Evolutionary conservation across 805 yeast species (phyloP).

Genomic region (Jamesozyma jinghongensis): DNA sequence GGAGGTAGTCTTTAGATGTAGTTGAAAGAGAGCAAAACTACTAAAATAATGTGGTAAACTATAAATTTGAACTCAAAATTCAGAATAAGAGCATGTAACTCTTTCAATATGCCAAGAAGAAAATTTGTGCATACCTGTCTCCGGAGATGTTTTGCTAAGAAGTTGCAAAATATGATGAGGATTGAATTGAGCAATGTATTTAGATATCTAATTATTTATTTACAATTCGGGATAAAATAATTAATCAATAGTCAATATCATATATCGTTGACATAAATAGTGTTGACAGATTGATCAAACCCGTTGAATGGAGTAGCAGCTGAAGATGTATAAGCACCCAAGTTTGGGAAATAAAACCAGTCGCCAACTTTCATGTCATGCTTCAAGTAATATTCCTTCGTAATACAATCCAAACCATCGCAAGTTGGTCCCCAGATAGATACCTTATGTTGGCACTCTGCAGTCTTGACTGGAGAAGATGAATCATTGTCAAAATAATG

Average conservation of each 20-base stretch:
- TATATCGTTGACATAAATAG: slow-evolving; percentile 48
- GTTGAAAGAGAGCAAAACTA: too few relatives aligned
- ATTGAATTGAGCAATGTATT: neutral
- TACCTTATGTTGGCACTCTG: slow-evolving; percentile 30
- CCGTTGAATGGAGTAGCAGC: slow-evolving; percentile 95
- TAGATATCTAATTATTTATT: neutral
- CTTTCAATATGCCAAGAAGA: too few relatives aligned
- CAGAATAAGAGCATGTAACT: too few relatives aligned
- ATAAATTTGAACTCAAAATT: too few relatives aligned
- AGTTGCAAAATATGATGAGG: neutral
- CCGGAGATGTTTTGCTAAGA: too few relatives aligned
- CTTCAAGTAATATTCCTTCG: slow-evolving; percentile 43
- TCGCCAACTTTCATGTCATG: slow-evolving; percentile 71
- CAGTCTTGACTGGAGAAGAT: slow-evolving; percentile 8
- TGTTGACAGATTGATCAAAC: slow-evolving; percentile 52
- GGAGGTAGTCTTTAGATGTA: too few relatives aligned
- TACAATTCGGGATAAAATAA: neutral
- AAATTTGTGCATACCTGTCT: too few relatives aligned
- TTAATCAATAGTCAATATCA: slow-evolving; percentile 14
- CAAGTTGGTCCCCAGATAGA: slow-evolving; percentile 99
- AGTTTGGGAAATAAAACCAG: slow-evolving; percentile 75
- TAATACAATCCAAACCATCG: slow-evolving; percentile 86
- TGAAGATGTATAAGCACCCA: slow-evolving; percentile 89
- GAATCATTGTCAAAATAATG: slow-evolving; percentile 32
- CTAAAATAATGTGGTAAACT: too few relatives aligned